phyloP scores from a whole-genome alignment of 768 basidiomycete species.

The Russula sp. region DNA sequence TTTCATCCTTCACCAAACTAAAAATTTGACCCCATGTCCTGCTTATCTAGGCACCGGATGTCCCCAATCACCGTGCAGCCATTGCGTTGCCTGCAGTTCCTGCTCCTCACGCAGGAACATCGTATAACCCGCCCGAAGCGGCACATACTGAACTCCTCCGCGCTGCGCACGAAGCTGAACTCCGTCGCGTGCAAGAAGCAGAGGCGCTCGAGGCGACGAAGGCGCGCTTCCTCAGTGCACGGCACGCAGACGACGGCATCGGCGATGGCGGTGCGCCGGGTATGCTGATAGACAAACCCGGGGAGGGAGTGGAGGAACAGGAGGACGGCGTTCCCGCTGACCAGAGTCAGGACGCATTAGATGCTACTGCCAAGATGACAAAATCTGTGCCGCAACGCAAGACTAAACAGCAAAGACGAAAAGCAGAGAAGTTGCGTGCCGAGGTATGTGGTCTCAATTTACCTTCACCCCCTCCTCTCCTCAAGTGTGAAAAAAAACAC shows the following conservation, averaged over 20 bases:
- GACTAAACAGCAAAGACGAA: conserved; percentile 65
- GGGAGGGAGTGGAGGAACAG: conserved; percentile 38
- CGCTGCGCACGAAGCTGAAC: conserved; percentile 65
- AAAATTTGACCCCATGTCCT: neutral
- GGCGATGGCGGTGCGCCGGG: conserved; percentile 48
- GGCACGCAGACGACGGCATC: conserved; percentile 35
- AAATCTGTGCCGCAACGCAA: conserved; percentile 50
- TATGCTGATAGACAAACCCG: conserved; percentile 59
- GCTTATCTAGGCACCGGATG: conserved; percentile 47
- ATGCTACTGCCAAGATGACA: conserved; percentile 31
- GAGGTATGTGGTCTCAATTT: conserved; percentile 47
- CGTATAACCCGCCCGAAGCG: conserved; percentile 81
- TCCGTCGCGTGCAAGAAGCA: conserved; percentile 51
- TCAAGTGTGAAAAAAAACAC: neutral
- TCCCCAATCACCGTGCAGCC: conserved; percentile 45
- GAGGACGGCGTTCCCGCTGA: conserved; percentile 34
- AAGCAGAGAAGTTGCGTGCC: conserved; percentile 58
- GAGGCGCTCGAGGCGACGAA: conserved; percentile 54
- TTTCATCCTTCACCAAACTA: neutral
- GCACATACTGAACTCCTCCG: conserved; percentile 71
- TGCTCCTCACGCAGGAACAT: conserved; percentile 77
- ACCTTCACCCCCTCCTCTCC: neutral
- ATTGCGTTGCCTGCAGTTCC: conserved; percentile 66
- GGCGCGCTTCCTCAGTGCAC: conserved; percentile 53
- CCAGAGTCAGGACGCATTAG: neutral